These are phyloP conservation scores for Orbilia ellipsospora DNA, from an alignment of 2,329 filamentous ascomycete species.

Conservation along the genomic window DNA sequence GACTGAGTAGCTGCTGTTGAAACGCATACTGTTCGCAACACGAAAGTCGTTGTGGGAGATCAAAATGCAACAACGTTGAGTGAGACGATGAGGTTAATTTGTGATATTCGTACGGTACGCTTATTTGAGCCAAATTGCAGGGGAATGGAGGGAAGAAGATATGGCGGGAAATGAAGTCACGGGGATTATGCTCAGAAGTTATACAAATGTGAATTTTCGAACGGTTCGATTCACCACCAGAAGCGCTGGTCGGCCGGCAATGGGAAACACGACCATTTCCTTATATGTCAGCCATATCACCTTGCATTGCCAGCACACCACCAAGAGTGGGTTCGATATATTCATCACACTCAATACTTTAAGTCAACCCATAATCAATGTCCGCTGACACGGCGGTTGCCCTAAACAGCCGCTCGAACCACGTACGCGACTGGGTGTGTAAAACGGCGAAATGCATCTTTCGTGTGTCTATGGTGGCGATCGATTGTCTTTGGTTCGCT, in stretches of 20 bases:
- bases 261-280: too few relatives aligned
- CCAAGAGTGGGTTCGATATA: background rate
- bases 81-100: background rate
- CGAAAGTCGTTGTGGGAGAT: background rate
- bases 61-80: slow-evolving; percentile 33
- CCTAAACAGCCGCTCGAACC: slow-evolving; percentile 8
- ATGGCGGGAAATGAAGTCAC: background rate
- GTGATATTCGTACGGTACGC: slow-evolving; percentile 8
- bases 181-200: background rate
- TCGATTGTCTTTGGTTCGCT: slow-evolving; percentile 17
- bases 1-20: background rate
- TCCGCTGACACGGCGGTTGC: slow-evolving; percentile 35
- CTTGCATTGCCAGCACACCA: slow-evolving; percentile 47
- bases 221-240: too few relatives aligned
- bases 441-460: slow-evolving; percentile 23
- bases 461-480: slow-evolving; percentile 13
- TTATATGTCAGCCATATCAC: slow-evolving; percentile 36
- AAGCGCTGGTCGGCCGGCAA: too few relatives aligned
- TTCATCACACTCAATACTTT: slow-evolving; percentile 1
- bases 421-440: slow-evolving; percentile 17
- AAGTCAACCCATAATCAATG: slow-evolving; percentile 22
- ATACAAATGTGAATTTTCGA: too few relatives aligned
- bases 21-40: slow-evolving; percentile 34
- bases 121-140: slow-evolving; percentile 27
- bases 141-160: background rate